These are phyloP conservation scores for Lophiotrema nucula DNA, from an alignment of 495 filamentous ascomycete genomes.

Conservation along the genomic window DNA sequence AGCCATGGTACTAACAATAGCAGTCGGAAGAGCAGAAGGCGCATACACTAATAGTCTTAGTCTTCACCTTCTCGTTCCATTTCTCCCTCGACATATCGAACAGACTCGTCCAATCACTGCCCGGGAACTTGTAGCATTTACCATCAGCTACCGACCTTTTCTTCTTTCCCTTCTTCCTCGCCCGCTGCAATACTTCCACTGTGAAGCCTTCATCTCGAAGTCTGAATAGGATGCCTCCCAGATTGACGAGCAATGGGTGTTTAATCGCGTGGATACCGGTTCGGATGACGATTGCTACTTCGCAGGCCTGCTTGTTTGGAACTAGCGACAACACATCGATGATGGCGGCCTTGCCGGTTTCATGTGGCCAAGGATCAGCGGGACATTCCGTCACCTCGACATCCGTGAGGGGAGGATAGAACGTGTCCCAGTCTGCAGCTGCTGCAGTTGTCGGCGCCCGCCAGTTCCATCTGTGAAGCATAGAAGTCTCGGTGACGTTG, in stretches of 20 bases:
- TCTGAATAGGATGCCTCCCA: conserved; percentile 1
- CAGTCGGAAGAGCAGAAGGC: too few relatives aligned
- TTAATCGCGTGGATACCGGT: neutral
- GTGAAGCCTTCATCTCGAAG: neutral
- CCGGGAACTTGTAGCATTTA: neutral
- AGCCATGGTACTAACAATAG: too few relatives aligned
- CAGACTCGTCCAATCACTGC: neutral
- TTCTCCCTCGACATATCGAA: conserved; percentile 3
- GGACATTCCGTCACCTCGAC: neutral
- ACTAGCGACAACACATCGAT: neutral
- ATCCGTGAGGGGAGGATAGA: neutral
- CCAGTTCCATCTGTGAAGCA: neutral
- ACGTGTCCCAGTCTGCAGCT: neutral
- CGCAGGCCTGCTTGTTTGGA: neutral
- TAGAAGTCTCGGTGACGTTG: neutral
- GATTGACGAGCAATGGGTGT: neutral
- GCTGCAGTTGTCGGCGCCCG: neutral
- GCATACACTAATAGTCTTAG: neutral
- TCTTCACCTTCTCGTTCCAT: neutral
- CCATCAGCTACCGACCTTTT: neutral
- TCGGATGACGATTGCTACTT: neutral
- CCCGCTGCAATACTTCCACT: neutral
- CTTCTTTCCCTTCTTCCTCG: neutral
- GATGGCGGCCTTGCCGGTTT: neutral
- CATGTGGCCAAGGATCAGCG: neutral